phyloP scores from a whole-genome alignment of 1,139 yeast genomes.

The Sugiyamaella novakii region DNA sequence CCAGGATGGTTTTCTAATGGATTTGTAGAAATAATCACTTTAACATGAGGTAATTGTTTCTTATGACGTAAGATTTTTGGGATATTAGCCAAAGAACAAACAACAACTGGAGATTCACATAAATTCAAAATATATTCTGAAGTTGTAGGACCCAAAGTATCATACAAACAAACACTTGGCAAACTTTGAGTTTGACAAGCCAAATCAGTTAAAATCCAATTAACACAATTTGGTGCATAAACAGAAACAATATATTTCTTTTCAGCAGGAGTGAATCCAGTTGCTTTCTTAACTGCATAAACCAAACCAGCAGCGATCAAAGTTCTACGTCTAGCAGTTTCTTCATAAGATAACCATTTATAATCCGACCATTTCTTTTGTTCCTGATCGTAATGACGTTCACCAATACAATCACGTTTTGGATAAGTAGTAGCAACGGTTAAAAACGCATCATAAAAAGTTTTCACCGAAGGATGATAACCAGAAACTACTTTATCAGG shows the following conservation, averaged over 20 bases:
- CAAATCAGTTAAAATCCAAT: conserved; percentile 64
- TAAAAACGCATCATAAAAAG: conserved; percentile 54
- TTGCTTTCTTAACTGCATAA: conserved; percentile 41
- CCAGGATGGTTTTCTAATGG: conserved; percentile 30
- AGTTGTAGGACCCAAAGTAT: conserved; percentile 63
- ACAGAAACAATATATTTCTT: conserved; percentile 56
- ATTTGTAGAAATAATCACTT: conserved; percentile 56
- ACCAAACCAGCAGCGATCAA: conserved; percentile 68
- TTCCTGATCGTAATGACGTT: conserved; percentile 49
- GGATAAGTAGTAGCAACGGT: conserved; percentile 46
- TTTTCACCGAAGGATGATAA: conserved; percentile 53
- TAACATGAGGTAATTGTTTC: conserved; percentile 44
- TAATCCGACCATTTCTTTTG: conserved; percentile 51
- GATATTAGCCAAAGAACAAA: conserved; percentile 53
- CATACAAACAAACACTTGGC: conserved; percentile 63
- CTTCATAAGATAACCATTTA: conserved; percentile 51
- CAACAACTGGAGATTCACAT: conserved; percentile 60
- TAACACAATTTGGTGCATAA: conserved; percentile 57
- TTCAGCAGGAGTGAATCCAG: conserved; percentile 30
- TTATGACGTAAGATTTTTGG: conserved; percentile 48
- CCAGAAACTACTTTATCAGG: conserved; percentile 48
- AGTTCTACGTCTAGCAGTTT: conserved; percentile 48
- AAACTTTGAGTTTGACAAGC: conserved; percentile 57
- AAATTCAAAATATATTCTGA: conserved; percentile 59
- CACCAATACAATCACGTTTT: conserved; percentile 54